A percentile compares a stretch with the other conserved stretches of the same genome.
These are phyloP conservation scores for Vanrija sp. DNA, from an alignment of 1,284 basidiomycete species.

Conservation along the genomic window DNA sequence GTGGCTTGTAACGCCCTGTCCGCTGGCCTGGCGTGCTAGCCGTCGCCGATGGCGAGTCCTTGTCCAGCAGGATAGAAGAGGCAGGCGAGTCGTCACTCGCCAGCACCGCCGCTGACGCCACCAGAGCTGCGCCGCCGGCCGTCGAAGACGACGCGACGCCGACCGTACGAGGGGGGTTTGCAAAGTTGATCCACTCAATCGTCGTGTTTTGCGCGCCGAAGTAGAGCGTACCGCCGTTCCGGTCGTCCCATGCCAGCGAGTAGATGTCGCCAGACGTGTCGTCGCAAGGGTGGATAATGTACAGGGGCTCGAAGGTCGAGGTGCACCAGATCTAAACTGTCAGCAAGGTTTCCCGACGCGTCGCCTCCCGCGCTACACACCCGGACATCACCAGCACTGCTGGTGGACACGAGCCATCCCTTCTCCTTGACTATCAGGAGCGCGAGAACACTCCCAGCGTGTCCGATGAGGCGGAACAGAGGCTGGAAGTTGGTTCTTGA, in stretches of 20 bases:
- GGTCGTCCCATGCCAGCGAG: constrained; percentile 73
- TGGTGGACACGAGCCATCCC: constrained; percentile 78
- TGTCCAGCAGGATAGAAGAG: neutral
- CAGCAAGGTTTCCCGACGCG: constrained; percentile 1
- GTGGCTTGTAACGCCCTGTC: constrained; percentile 42
- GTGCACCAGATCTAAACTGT: constrained; percentile 75
- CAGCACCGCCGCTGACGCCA: neutral
- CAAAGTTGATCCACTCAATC: constrained; percentile 75
- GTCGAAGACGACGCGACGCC: neutral
- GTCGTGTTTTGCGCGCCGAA: constrained; percentile 84
- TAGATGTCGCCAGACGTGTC: constrained; percentile 89
- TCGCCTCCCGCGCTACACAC: constrained; percentile 49
- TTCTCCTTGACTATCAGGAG: constrained; percentile 71
- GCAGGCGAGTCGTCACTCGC: neutral
- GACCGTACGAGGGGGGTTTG: constrained; percentile 14
- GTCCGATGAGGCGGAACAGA: constrained; percentile 71
- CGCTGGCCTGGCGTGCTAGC: constrained; percentile 25
- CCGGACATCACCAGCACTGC: constrained; percentile 67
- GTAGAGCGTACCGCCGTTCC: constrained; percentile 65
- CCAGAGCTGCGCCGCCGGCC: neutral
- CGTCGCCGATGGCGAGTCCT: neutral
- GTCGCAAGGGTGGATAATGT: constrained; percentile 74
- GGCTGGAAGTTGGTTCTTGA: constrained; percentile 66
- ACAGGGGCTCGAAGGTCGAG: constrained; percentile 63
- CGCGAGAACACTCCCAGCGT: constrained; percentile 78